These are phyloP conservation scores for Globisporangium parvum DNA, from an alignment of 352 stramenopile species.

Conservation along the genomic window DNA sequence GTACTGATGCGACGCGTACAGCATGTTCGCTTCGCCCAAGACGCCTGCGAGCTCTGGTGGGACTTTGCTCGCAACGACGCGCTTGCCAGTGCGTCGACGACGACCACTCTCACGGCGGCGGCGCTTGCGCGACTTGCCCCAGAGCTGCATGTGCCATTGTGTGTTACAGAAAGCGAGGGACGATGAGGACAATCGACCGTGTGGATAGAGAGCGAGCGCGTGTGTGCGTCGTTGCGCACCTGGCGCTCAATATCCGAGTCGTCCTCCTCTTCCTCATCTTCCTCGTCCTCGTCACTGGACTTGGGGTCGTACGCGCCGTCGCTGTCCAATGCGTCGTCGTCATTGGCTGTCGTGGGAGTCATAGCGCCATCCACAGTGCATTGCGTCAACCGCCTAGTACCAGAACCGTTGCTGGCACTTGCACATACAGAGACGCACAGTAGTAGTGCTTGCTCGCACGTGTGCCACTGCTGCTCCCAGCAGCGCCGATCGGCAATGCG, in stretches of 20 bases:
- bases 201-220: neutral
- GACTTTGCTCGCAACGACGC: conserved; percentile 69
- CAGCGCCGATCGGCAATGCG: neutral
- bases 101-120: conserved; percentile 29
- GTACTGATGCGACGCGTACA: conserved; percentile 85
- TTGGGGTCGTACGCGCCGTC: conserved; percentile 55
- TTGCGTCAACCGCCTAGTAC: too few relatives aligned
- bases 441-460: conserved; percentile 2
- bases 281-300: conserved; percentile 25
- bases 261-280: conserved; percentile 68
- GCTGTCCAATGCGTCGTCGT: conserved; percentile 27
- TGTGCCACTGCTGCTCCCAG: neutral
- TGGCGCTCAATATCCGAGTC: conserved; percentile 82
- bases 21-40: conserved; percentile 78
- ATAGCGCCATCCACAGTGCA: neutral
- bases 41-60: conserved; percentile 72
- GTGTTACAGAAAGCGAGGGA: neutral
- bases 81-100: conserved; percentile 30
- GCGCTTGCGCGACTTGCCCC: conserved; percentile 65
- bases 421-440: neutral
- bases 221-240: conserved; percentile 16
- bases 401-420: too few relatives aligned
- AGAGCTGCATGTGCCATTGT: conserved; percentile 32
- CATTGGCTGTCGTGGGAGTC: neutral
- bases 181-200: neutral